phyloP scores from a whole-genome alignment of 2,329 filamentous ascomycete genomes.

The Geoglossum cookeanum region DNA sequence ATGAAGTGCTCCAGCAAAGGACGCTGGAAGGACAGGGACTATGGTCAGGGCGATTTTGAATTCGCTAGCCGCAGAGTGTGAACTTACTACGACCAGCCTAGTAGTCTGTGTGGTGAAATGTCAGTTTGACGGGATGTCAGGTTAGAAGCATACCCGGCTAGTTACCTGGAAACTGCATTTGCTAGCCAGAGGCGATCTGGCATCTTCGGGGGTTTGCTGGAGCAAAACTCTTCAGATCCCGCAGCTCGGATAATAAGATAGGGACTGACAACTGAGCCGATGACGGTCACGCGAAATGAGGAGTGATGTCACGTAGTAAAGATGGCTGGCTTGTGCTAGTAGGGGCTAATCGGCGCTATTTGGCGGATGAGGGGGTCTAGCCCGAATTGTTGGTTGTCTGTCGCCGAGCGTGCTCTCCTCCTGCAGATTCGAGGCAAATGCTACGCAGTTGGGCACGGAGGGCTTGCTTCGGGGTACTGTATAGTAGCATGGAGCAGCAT shows the following conservation, averaged over 20 bases:
- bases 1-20: conserved; percentile 65
- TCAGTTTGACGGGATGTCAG: background rate
- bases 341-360: background rate
- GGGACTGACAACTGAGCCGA: background rate
- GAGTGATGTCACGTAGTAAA: background rate
- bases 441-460: background rate
- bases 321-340: background rate
- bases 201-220: background rate
- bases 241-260: background rate
- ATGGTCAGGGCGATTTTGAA: background rate
- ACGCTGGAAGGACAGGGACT: conserved; percentile 23
- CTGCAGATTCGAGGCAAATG: background rate
- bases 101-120: background rate
- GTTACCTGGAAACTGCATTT: background rate
- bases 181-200: background rate
- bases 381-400: background rate
- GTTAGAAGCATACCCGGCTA: background rate
- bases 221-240: background rate
- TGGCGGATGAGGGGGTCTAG: background rate
- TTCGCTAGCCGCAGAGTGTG: background rate
- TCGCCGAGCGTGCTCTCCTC: background rate
- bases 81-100: background rate
- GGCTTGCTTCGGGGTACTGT: background rate
- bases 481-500: too few species aligned
- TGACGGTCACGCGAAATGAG: too few species aligned